Base-by-base conservation (phyloP, 2,329 filamentous ascomycete genomes). In the Ustilaginoidea virens region DNA sequence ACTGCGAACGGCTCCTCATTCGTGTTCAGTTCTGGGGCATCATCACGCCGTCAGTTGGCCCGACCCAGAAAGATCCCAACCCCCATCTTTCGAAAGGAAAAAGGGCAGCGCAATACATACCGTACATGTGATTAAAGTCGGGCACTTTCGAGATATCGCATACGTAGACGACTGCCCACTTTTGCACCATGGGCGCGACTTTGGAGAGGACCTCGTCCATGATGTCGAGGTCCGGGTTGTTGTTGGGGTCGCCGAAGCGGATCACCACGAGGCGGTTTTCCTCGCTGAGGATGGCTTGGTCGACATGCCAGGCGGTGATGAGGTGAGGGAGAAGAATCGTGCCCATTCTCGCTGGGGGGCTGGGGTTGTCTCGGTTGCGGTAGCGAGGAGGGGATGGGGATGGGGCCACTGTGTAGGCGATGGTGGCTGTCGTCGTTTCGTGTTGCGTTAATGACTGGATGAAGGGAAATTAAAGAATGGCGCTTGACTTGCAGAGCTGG, bases 91-190 rank as follows among this genome's bases (percentile, higher is more conserved):
- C 8, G 8, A 15, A 17, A 12, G 13, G 16, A 21, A 30, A 16
- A 19, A 28, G 28, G 32, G 29, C 27, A 17, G 7, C 17, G 11
- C 19, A 19, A 8, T 17, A 37, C 51, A 42, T 59, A 65, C 40
- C 74, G 63, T 94, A 94, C 87, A 96, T 96, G 46, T 80, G 73
- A 51, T 90, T 94, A 63, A 93, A 94, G 53, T 92, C 83, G 32
- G 81, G 80, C 5, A 92, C 80, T 52, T 85, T 69, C 48, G 92
- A 81, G 45, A 92, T 76, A 52, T 96, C 86, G 66, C 86, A 94
- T 30, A 92, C 69, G 57, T 96, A 96, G 52, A 96, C 78, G 52
- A 80, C 80, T 33, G 80, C 80, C 49, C 90, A 92, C 61, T 86
- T 93, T 61, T 92, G 92, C 38, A 98, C 83, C 25, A 74, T 72